Base-by-base conservation (phyloP, 352 stramenopile genomes). In the Globisporangium solare region DNA sequence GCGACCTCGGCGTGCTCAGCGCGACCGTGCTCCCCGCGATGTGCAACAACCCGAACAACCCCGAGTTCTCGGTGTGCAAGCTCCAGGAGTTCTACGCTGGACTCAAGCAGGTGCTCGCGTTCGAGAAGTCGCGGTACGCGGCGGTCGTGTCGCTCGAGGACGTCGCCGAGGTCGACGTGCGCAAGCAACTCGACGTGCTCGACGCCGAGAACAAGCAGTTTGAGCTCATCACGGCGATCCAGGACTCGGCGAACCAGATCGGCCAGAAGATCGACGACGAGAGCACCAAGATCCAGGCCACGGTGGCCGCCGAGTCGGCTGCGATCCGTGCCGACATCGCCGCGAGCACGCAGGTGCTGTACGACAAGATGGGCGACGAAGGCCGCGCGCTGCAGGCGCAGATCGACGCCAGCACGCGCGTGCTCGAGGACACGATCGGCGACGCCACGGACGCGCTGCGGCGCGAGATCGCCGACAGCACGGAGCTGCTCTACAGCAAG, bases 131-230 rank as follows among this genome's bases (percentile, higher is more conserved):
- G 40, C 48, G 18, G 1, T 15, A 7, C 27, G 18, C 46, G n/a
- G 8, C 8, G 13, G 31, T 24, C 5, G n/a, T 61, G 7, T 58
- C 60, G n/a, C 46, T 67, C 1, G 42, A 31, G 12, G 60, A 67
- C 7, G 15, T 63, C 8, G 32, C 35, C 2, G 60, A 67, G 45
- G 60, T 67, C 15, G 54, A 63, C 55, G 60, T 63, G 27, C 60
- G 60, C 60, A 67, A 67, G 54, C 42, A 66, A 27, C 43, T 66
- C 6, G 60, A 66, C 31, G 60, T 66, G 41, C 48, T 62, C 49
- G 60, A 60, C 54, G 27, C 42, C 35, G 50, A 67, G 50, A 67
- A 55, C 21, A 63, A 63, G 46, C 54, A 63, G 18, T 62, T 60
- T 12, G 60, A 67, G 50, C 47, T 60, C 37, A 62, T 67, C 18